These are phyloP conservation scores for Pterothamnion heteromorphum DNA, from an alignment of 31 red algal species.

Conservation along the genomic window DNA sequence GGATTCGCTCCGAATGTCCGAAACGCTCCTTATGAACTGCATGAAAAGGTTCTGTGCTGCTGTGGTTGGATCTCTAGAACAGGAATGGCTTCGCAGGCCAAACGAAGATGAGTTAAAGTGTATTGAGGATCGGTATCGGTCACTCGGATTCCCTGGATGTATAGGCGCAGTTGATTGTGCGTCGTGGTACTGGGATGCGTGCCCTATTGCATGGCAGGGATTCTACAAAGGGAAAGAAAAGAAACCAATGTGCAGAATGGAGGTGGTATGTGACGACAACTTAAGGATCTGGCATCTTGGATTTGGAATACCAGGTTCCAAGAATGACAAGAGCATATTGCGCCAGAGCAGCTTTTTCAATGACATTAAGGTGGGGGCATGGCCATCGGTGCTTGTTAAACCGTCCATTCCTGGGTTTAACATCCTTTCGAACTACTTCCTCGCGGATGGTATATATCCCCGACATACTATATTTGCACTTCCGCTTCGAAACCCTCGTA, in stretches of 20 bases:
- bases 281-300: constrained; percentile 54
- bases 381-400: constrained; percentile 41
- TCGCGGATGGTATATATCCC: constrained; percentile 61
- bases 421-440: constrained; percentile 48
- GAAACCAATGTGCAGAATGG: constrained; percentile 51
- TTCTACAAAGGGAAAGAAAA: constrained; percentile 44
- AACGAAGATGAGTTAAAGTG: neutral
- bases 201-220: constrained; percentile 41
- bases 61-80: neutral
- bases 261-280: constrained; percentile 61
- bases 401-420: neutral
- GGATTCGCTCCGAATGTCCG: constrained; percentile 8
- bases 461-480: constrained; percentile 18
- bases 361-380: constrained; percentile 31
- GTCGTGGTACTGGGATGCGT: constrained; percentile 15
- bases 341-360: constrained; percentile 47
- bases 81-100: neutral
- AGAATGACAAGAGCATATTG: constrained; percentile 52
- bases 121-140: neutral
- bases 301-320: constrained; percentile 54
- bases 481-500: neutral
- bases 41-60: no score
- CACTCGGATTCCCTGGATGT: constrained; percentile 43
- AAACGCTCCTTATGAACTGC: neutral
- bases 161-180: constrained; percentile 34